phyloP scores from a whole-genome alignment of 768 basidiomycete species.

The Tremella mesenterica region DNA sequence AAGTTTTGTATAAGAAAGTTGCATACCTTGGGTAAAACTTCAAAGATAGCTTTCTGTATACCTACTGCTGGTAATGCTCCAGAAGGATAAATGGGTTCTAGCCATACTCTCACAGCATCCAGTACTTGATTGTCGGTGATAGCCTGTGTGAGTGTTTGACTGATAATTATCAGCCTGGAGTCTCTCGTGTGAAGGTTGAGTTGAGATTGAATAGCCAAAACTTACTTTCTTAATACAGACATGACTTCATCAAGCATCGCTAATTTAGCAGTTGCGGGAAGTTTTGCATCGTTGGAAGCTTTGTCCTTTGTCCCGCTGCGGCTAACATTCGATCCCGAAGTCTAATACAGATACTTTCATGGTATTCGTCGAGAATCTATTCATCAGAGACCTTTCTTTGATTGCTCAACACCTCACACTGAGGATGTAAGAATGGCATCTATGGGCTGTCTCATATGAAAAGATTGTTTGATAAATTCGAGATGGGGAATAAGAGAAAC shows the following conservation, averaged over 20 bases:
- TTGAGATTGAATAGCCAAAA: conserved; percentile 4
- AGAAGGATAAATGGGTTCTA: conserved; percentile 80
- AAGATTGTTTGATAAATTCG: conserved; percentile 15
- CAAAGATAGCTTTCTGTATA: conserved; percentile 87
- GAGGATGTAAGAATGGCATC: conserved; percentile 49
- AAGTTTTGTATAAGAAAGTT: neutral
- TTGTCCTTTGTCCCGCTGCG: conserved; percentile 79
- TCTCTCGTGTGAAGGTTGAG: neutral
- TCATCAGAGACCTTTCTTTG: conserved; percentile 6
- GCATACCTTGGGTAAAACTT: conserved; percentile 57
- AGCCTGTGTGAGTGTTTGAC: conserved; percentile 74
- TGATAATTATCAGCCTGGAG: conserved; percentile 39
- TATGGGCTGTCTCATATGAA: conserved; percentile 61
- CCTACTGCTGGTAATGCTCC: conserved; percentile 87
- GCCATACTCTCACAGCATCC: conserved; percentile 78
- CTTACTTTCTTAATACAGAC: conserved; percentile 85
- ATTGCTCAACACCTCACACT: conserved; percentile 4
- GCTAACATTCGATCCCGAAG: conserved; percentile 78
- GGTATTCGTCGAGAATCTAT: conserved; percentile 61
- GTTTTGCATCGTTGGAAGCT: conserved; percentile 64
- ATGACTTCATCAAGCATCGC: conserved; percentile 79
- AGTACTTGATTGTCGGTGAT: conserved; percentile 84
- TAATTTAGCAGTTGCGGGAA: conserved; percentile 77
- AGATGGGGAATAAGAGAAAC: conserved; percentile 14
- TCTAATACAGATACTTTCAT: conserved; percentile 83